phyloP scores from a whole-genome alignment of 352 stramenopile species.

The Pythium guiyangense region DNA sequence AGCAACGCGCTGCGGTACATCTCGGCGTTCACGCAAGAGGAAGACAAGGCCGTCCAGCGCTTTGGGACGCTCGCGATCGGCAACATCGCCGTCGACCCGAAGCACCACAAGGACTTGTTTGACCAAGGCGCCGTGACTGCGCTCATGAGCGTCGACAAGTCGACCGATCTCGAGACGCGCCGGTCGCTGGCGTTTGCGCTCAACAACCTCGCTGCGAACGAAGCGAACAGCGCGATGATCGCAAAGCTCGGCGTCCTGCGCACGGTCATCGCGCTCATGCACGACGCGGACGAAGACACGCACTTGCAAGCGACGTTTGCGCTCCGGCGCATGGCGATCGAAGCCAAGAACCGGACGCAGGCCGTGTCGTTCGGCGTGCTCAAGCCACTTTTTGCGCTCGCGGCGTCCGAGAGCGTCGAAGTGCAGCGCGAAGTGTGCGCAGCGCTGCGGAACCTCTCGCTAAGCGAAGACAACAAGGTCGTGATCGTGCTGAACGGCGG shows the following conservation, averaged over 20 bases:
- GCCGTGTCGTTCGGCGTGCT: constrained; percentile 92
- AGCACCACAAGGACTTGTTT: constrained; percentile 92
- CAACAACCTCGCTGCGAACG: constrained; percentile 91
- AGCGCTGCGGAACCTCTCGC: constrained; percentile 88
- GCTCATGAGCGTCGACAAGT: constrained; percentile 85
- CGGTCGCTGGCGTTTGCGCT: constrained; percentile 92
- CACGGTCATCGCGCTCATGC: constrained; percentile 81
- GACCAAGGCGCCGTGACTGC: constrained; percentile 87
- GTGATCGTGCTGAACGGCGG: constrained; percentile 86
- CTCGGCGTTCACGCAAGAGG: constrained; percentile 74
- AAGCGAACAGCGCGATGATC: constrained; percentile 85
- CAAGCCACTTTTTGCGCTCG: constrained; percentile 84
- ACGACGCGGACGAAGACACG: constrained; percentile 90
- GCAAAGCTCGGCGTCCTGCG: constrained; percentile 86
- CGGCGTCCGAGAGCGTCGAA: constrained; percentile 85
- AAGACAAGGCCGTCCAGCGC: constrained; percentile 78
- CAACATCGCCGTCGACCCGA: constrained; percentile 86
- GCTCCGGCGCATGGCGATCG: constrained; percentile 88
- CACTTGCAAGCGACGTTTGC: constrained; percentile 92
- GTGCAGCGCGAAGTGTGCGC: constrained; percentile 91
- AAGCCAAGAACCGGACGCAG: constrained; percentile 89
- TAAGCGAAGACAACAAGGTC: constrained; percentile 92
- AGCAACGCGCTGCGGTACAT: constrained; percentile 88
- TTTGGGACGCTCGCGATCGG: constrained; percentile 91
- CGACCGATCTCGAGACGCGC: constrained; percentile 87